phyloP scores from a whole-genome alignment of 228 moss, liverwort and hornwort species.

The Sphagnum fallax region DNA sequence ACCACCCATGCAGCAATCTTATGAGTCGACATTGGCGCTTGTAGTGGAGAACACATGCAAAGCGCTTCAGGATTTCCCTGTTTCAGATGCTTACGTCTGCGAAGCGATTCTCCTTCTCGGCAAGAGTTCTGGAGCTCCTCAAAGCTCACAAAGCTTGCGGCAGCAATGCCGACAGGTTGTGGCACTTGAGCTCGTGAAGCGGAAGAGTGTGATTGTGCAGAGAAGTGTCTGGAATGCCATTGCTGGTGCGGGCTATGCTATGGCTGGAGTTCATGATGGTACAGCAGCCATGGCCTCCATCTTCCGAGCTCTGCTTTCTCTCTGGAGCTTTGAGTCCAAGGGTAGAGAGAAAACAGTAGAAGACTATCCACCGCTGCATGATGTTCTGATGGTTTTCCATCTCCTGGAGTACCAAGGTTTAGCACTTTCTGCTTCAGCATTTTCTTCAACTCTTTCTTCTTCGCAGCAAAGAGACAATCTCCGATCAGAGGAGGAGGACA shows the following conservation, averaged over 20 bases:
- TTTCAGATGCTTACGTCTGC: conserved; percentile 57
- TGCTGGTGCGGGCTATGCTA: conserved; percentile 74
- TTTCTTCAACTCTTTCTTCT: too few species aligned
- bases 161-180: conserved; percentile 43
- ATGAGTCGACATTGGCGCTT: conserved; percentile 27
- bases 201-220: conserved; percentile 43
- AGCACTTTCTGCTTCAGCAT: conserved; percentile 16
- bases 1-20: conserved; percentile 23
- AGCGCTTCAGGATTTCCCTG: conserved; percentile 43
- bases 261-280: conserved; percentile 1
- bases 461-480: conserved; percentile 14
- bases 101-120: conserved; percentile 76
- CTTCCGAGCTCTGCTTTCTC: conserved; percentile 39
- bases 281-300: conserved; percentile 32
- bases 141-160: conserved; percentile 29
- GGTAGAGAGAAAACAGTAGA: conserved; percentile 12
- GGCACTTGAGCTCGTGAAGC: conserved; percentile 34
- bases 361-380: conserved; percentile 36
- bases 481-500: conserved; percentile 6
- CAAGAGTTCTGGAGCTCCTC: conserved; percentile 34
- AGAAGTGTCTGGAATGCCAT: conserved; percentile 53
- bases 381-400: conserved; percentile 70
- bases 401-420: conserved; percentile 70
- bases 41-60: conserved; percentile 33
- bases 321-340: conserved; percentile 40